Base-by-base conservation (phyloP, 2,329 filamentous ascomycete species). In the Myriosclerotinia curreyana region DNA sequence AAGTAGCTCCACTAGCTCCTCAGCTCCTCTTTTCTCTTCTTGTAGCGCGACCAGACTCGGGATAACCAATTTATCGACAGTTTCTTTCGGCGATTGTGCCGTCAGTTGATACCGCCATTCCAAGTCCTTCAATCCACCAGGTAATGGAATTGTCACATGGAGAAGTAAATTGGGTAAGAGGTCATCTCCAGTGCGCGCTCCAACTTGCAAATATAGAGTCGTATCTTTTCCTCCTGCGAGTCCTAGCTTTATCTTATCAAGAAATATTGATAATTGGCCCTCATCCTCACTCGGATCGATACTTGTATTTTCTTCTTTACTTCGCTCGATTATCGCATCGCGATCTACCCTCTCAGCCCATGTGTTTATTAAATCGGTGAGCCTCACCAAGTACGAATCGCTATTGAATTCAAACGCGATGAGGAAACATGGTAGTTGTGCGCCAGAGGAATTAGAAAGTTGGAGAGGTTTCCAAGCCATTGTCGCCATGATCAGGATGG, bases 311-410 rank as follows among this genome's bases (percentile, higher is more conserved):
- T 87, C 81, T 31, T 82, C 77, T 64, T 84, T 79, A 38, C 85
- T 88, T 65, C 88, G 83, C 65, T 80, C 77, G 63, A 86, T 81
- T 64, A 94, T 88, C 14, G 79, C 80, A n/a, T 79, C 79, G 28
- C 84, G 79, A 64, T 86, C 82, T 28, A 92, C 76, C 11, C 75
- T 79, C 75, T 93, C 90, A 34, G 79, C 77, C 90, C 90, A 95
- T n/a, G 92, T 78, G 68, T 86, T 83, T 72, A 83, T 86, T 65
- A 92, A 80, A 73, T 94, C 90, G 2, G 89, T 91, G 48, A 94
- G 73, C 65, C 84, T 81, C 36, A 93, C 74, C 2, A 78, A 81
- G 76, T 93, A 93, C 14, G 84, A 82, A 15, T 80, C 76, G 20
- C 78, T 60, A 6, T 77, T 77, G 71, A 89, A 86, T 36, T 75